phyloP scores from a whole-genome alignment of 1,284 basidiomycete species.

The Hypsizygus ulmarius region DNA sequence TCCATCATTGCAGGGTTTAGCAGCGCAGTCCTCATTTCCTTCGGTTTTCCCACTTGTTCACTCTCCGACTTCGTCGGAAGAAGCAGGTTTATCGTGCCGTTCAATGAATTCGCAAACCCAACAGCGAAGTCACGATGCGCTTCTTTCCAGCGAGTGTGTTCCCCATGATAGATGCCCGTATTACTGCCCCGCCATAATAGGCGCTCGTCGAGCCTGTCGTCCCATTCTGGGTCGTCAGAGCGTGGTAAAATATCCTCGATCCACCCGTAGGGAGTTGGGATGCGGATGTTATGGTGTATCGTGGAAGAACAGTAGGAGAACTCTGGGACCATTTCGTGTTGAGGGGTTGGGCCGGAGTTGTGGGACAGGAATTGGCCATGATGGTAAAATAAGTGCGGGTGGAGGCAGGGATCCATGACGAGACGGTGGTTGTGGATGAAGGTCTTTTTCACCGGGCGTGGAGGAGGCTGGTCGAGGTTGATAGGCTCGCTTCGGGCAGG shows the following conservation, averaged over 20 bases:
- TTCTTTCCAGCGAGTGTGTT: conserved; percentile 43
- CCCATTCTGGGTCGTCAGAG: conserved; percentile 50
- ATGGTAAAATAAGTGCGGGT: conserved; percentile 45
- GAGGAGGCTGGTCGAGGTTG: conserved; percentile 22
- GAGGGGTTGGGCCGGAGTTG: conserved; percentile 46
- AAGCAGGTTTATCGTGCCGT: conserved; percentile 28
- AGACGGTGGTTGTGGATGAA: conserved; percentile 51
- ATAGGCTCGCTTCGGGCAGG: conserved; percentile 36
- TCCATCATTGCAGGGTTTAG: conserved; percentile 46
- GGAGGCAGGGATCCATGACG: conserved; percentile 60
- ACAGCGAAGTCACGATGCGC: conserved; percentile 42
- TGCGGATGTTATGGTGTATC: conserved; percentile 60
- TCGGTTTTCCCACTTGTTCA: conserved; percentile 39
- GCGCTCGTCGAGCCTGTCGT: conserved; percentile 48
- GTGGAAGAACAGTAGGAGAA: conserved; percentile 54
- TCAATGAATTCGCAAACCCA: conserved; percentile 32
- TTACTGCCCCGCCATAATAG: conserved; percentile 63
- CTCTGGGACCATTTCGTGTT: conserved; percentile 45
- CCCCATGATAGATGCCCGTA: conserved; percentile 53
- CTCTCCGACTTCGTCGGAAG: conserved; percentile 17
- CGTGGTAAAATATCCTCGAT: conserved; percentile 35
- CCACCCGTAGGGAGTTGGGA: conserved; percentile 46
- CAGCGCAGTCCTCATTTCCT: conserved; percentile 30
- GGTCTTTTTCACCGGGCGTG: conserved; percentile 35
- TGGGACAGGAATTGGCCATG: conserved; percentile 58